Percentiles rank a stretch among this genome's conserved stretches.
These are phyloP conservation scores for Austroboletus eburneus DNA, from an alignment of 768 basidiomycete genomes.

Conservation along the genomic window DNA sequence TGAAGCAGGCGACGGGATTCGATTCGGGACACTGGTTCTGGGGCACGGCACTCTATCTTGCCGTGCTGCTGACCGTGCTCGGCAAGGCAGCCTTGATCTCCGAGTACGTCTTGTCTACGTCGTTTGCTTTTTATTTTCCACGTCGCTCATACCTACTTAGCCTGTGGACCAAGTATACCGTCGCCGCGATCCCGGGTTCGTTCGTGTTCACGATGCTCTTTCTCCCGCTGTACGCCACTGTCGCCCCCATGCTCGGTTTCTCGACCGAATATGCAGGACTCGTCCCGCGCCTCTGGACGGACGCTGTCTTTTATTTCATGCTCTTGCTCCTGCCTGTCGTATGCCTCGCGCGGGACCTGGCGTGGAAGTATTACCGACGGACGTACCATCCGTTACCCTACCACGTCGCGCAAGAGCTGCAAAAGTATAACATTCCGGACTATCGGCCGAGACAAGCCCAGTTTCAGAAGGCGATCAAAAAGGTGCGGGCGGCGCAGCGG, in stretches of 20 bases:
- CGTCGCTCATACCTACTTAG: constrained; percentile 37
- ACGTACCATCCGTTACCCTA: constrained; percentile 92
- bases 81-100: constrained; percentile 97
- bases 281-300: constrained; percentile 86
- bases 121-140: neutral
- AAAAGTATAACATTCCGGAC: constrained; percentile 97
- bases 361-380: constrained; percentile 96
- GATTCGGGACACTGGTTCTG: constrained; percentile 98
- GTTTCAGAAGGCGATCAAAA: constrained; percentile 99
- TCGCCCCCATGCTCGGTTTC: constrained; percentile 84
- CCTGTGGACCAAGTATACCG: constrained; percentile 99
- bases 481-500: constrained; percentile 96
- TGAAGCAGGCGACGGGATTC: constrained; percentile 73
- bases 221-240: constrained; percentile 83
- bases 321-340: constrained; percentile 80
- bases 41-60: constrained; percentile 95
- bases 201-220: constrained; percentile 96
- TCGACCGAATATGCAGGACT: constrained; percentile 89
- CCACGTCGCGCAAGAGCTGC: constrained; percentile 98
- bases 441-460: constrained; percentile 98
- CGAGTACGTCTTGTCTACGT: constrained; percentile 59
- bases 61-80: constrained; percentile 89
- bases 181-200: constrained; percentile 96
- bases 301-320: constrained; percentile 85
- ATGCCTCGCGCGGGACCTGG: constrained; percentile 84